Base-by-base conservation (phyloP, 192 early-diverging fungal species). In the Linderina pennispora region DNA sequence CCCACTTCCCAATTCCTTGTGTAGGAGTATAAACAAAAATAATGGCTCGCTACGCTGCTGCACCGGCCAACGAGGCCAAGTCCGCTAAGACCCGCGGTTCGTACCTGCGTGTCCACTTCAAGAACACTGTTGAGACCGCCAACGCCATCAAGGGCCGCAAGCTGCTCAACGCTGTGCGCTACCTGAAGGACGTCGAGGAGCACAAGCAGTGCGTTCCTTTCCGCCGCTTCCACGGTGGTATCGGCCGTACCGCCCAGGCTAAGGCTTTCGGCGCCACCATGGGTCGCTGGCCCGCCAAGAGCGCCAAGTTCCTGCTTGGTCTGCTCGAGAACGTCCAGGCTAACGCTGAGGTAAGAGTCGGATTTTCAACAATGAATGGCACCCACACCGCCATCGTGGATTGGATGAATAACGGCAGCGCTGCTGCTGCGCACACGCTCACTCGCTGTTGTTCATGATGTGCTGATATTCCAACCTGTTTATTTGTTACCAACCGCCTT, bases 111-210 rank as follows among this genome's bases (percentile, higher is more conserved):
- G 88, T 86, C 74, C 80, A 80, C 75, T 96, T 94, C 85, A 95
- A 98, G 85, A 98, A 98, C 86, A 95, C 95, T 37, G 92, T 89
- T 58, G 95, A 98, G 78, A 80, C 89, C 48, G 93, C 93, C 65
- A 82, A 78, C 64, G 88, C 91, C 67, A 86, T 98, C 77, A 80
- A 84, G 55, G 95, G 95, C 65, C 72, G 87, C 79, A 89, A 88
- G 80, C 82, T 95, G 53, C 66, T 75, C 48, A 92, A 96, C 83
- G 95, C 95, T 55, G 80, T 91, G 42, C 59, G 72, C 43, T 98
- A 89, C 85, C 83, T 98, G 50, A 80, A 82, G 49, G 90, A 91
- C 76, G 95, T 98, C 58, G 87, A 87, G 78, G 89, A 87, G 64
- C 91, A 92, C 81, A 95, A 95, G 84, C 93, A 91, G 77, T 85